These are phyloP conservation scores for Phytophthora melonis DNA, from an alignment of 352 stramenopile genomes.

Conservation along the genomic window DNA sequence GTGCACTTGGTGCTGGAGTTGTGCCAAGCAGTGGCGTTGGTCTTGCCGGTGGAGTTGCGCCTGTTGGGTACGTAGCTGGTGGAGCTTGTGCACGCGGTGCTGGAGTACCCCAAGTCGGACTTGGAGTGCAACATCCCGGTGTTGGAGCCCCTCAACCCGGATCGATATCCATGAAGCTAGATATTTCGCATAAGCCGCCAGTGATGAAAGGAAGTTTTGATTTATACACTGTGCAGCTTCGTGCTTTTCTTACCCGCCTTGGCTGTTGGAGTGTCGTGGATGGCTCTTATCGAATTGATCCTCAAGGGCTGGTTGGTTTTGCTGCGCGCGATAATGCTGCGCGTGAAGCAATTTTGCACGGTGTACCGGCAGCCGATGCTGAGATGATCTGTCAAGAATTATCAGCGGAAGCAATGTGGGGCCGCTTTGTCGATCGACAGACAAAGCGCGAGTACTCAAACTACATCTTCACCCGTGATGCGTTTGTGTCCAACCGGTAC, in stretches of 20 bases:
- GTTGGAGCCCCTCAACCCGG: not conserved
- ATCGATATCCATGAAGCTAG: not conserved
- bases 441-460: slow-evolving; percentile 26
- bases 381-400: slow-evolving; percentile 24
- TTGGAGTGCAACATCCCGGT: not conserved
- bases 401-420: slow-evolving; percentile 10
- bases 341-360: slow-evolving; percentile 11
- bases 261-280: no score
- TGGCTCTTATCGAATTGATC: slow-evolving; percentile 1
- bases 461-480: slow-evolving; percentile 5
- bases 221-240: no score
- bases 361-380: slow-evolving; percentile 1
- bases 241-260: no score
- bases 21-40: not conserved
- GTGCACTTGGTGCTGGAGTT: no score
- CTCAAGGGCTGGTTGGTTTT: not conserved
- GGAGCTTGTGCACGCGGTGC: not conserved
- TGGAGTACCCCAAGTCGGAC: not conserved
- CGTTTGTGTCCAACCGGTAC: no score
- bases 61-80: not conserved
- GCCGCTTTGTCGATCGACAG: slow-evolving; percentile 13
- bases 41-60: not conserved
- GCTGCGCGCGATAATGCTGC: slow-evolving; percentile 6
- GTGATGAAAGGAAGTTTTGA: no score
- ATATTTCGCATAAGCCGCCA: no score